phyloP scores from a whole-genome alignment of 805 yeast species.

The Myxozyma geophila region DNA sequence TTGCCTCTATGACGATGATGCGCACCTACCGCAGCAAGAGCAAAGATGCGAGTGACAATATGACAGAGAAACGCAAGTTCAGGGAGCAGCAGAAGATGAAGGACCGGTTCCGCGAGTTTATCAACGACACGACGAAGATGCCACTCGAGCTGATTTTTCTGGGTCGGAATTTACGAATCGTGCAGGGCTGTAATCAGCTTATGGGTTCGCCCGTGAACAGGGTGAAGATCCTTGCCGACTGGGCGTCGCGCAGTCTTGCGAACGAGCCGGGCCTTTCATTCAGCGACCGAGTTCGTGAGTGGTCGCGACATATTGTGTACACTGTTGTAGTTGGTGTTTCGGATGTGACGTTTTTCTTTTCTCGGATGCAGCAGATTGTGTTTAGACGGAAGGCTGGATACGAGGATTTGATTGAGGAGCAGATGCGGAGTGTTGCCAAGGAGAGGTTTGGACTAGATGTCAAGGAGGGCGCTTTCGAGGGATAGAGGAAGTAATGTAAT shows the following conservation, averaged over 20 bases:
- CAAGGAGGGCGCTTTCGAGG: slow-evolving; percentile 13
- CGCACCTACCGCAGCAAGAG: slow-evolving; percentile 46
- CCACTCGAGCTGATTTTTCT: slow-evolving; percentile 70
- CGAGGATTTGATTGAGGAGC: slow-evolving; percentile 51
- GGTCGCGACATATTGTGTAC: slow-evolving; percentile 21
- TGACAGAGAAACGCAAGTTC: slow-evolving; percentile 40
- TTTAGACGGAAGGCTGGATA: slow-evolving; percentile 46
- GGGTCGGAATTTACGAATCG: slow-evolving; percentile 72
- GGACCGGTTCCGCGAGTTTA: slow-evolving; percentile 58
- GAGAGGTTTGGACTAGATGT: slow-evolving; percentile 27
- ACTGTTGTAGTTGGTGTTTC: slow-evolving; percentile 21
- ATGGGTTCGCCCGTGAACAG: slow-evolving; percentile 79
- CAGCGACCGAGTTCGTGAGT: slow-evolving; percentile 14
- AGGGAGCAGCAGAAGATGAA: slow-evolving; percentile 52
- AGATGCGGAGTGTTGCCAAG: slow-evolving; percentile 41
- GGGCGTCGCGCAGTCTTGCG: slow-evolving; percentile 49
- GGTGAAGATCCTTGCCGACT: slow-evolving; percentile 62
- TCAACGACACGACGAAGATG: slow-evolving; percentile 65
- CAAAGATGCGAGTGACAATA: not conserved
- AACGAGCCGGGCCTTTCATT: slow-evolving; percentile 7
- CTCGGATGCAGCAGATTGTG: slow-evolving; percentile 47
- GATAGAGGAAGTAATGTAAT: not conserved
- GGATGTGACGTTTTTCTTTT: slow-evolving; percentile 43
- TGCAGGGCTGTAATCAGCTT: slow-evolving; percentile 67
- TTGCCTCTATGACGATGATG: slow-evolving; percentile 61